phyloP scores from a whole-genome alignment of 192 early-diverging fungal species.

The Spizellomyces punctatus region DNA sequence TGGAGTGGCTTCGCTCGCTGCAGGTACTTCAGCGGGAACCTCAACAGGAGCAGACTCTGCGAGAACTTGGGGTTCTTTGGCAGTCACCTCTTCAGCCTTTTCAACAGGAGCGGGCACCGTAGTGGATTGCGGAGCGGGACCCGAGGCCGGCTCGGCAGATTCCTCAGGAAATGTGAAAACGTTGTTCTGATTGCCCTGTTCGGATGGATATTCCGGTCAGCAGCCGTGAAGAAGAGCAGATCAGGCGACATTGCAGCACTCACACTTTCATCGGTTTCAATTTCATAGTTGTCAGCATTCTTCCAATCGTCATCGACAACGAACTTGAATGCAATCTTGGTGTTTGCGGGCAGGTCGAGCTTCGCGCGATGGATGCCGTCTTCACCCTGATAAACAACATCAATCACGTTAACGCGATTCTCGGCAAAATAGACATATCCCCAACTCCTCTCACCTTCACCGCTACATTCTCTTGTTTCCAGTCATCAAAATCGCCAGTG shows the following conservation, averaged over 20 bases:
- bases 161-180: conserved; percentile 7
- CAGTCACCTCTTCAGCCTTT: background rate
- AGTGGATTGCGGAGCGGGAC: background rate
- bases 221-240: background rate
- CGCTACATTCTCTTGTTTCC: conserved; percentile 23
- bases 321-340: conserved; percentile 33
- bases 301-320: conserved; percentile 32
- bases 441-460: conserved; percentile 17
- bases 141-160: background rate
- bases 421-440: background rate
- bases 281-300: conserved; percentile 20
- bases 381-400: conserved; percentile 21
- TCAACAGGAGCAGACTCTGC: background rate
- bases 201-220: background rate
- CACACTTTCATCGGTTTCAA: conserved; percentile 26
- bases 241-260: background rate
- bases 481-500: conserved; percentile 51
- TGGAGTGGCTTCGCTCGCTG: background rate
- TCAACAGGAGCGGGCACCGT: background rate
- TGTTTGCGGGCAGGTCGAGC: conserved; percentile 16
- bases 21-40: background rate
- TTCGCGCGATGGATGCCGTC: conserved; percentile 32
- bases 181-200: conserved; percentile 25
- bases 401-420: background rate
- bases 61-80: too few relatives aligned